Base-by-base conservation (phyloP, 306 rosid genomes). In the Vigna reflexopilosa region DNA sequence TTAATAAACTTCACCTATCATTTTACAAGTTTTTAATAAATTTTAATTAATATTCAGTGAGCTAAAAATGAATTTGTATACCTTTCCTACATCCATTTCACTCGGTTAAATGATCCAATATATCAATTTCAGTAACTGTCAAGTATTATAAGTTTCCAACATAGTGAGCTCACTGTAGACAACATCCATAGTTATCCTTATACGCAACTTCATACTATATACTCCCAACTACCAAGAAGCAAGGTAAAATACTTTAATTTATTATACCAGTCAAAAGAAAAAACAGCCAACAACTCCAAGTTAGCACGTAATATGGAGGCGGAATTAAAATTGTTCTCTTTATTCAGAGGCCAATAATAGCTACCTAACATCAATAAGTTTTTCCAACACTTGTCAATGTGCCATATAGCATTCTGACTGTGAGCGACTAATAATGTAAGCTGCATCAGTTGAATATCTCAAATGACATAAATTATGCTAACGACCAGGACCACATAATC, bases 331-430 rank as follows among this genome's bases (percentile, higher is more conserved):
- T 30, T 20, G 55, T 51, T 17, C 50, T 48, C 24, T 28, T 65
- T 55, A 55, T 40, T 13, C 52, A 50, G 38, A 48, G 38, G 26
- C 59, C 78, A 11, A 57, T 47, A 44, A 69, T 15, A 28, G 32
- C 61, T 54, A 59, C 69, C 78, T 47, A 61, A 48, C 62, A 61
- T 19, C 28, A 51, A 72, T 20, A 71, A 6, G 1, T 8, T 26
- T 40, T 9, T 38, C 20, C 26, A 49, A 68, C 14, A 12, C 14
- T 50, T 11, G 63, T 0, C 16, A 50, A 24, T 57, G 24, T 71
- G 38, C 51, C 12, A 22, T 10, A 38, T 10, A 38, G 40, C 17
- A 54, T 20, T 63, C 3, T 51, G 64, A 64, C 32, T 30, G 62
- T 11, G 19, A 50, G 40, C 56, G 63, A 10, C 71, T 61, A 34